phyloP scores from a whole-genome alignment of 2,329 filamentous ascomycete genomes.

The Cylindrodendrum hubeiense region DNA sequence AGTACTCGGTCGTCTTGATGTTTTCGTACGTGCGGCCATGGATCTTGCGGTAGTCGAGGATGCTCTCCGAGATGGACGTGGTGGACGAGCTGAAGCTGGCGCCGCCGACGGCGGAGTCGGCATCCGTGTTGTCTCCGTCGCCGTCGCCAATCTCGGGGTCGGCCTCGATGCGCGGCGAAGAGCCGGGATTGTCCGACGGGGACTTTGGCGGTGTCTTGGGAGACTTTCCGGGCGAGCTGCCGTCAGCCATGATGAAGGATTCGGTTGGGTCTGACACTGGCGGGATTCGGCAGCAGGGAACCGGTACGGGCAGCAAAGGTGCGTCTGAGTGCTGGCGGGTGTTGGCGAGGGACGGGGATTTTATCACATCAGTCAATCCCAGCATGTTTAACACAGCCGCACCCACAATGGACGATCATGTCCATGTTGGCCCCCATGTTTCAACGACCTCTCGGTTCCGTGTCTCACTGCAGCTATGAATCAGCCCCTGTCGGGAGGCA shows the following conservation, averaged over 20 bases:
- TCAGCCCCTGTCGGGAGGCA: too few species aligned
- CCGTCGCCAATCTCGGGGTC: background rate
- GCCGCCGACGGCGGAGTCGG: constrained; percentile 8
- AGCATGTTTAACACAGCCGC: too few species aligned
- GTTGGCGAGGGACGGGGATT: too few species aligned
- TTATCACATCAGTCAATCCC: too few species aligned
- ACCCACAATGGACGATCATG: too few species aligned
- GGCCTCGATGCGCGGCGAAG: constrained; percentile 1
- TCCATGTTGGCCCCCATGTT: too few species aligned
- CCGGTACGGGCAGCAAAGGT: background rate
- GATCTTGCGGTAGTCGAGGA: constrained; percentile 30
- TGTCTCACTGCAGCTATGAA: too few species aligned
- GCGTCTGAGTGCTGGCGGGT: background rate
- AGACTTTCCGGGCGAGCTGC: constrained; percentile 2
- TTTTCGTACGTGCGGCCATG: constrained; percentile 38
- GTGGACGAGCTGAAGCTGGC: constrained; percentile 21
- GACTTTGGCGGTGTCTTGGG: constrained; percentile 8
- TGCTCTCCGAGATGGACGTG: constrained; percentile 31
- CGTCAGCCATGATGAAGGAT: constrained; percentile 19
- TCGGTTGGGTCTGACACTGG: background rate
- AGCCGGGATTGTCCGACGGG: background rate
- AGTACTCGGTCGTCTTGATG: constrained; percentile 32
- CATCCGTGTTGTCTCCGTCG: constrained; percentile 6
- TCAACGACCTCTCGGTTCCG: too few species aligned
- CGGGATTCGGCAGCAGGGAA: background rate